Conservation (phyloP, 345 rosid species). For the Carallia brachiata region DNA sequence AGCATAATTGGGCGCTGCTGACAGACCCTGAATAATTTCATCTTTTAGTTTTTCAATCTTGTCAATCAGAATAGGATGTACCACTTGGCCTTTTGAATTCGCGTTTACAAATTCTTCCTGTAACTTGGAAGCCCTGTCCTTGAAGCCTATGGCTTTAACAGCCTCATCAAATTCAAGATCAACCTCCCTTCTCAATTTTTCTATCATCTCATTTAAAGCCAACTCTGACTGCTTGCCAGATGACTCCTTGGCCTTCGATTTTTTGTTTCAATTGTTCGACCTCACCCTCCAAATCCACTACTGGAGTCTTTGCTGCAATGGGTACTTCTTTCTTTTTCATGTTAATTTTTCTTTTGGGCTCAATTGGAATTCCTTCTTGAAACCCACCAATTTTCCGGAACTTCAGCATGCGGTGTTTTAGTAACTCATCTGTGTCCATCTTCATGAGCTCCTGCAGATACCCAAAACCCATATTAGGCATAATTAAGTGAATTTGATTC, state of each 20-base stretch:
- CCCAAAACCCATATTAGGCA: conserved; percentile 12
- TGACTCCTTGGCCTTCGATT: conserved; percentile 65
- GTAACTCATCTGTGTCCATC: conserved; percentile 63
- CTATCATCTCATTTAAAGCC: conserved; percentile 60
- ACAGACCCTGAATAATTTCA: conserved; percentile 51
- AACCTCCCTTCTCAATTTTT: conserved; percentile 64
- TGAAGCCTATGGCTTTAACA: conserved; percentile 50
- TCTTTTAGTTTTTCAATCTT: conserved; percentile 63
- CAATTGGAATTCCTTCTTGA: conserved; percentile 60
- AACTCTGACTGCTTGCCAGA: conserved; percentile 48
- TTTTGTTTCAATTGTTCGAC: conserved; percentile 67
- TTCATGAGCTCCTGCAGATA: conserved; percentile 61
- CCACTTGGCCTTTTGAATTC: conserved; percentile 49
- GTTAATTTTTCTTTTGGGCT: conserved; percentile 57
- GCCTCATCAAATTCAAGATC: conserved; percentile 75
- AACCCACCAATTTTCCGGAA: conserved; percentile 83
- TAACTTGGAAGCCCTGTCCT: conserved; percentile 45
- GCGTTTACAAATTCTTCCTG: conserved; percentile 52
- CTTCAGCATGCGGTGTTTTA: conserved; percentile 71
- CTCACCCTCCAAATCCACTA: conserved; percentile 54
- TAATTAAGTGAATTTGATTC: conserved; percentile 4
- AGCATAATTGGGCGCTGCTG: conserved; percentile 57
- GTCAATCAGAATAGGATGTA: conserved; percentile 53
- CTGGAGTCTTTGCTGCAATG: conserved; percentile 36
- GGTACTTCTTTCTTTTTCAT: conserved; percentile 68